These are phyloP conservation scores for Malbranchea zuffiana DNA, from an alignment of 2,329 filamentous ascomycete genomes.

Conservation along the genomic window DNA sequence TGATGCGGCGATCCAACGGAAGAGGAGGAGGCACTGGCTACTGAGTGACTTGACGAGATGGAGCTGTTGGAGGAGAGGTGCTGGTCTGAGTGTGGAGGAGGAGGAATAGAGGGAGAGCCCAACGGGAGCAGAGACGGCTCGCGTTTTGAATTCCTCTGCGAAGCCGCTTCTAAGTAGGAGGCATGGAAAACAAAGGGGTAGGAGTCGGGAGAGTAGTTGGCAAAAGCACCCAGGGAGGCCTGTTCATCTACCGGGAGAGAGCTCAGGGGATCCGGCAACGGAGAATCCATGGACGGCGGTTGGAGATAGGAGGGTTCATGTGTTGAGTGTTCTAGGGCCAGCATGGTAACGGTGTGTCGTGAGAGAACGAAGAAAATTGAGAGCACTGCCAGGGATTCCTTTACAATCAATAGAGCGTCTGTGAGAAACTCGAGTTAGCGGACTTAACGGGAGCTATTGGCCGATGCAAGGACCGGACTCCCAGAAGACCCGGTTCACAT, in stretches of 20 bases:
- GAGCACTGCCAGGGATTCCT: neutral
- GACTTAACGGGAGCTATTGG: neutral
- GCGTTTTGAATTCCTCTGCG: constrained; percentile 9
- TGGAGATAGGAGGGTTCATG: constrained; percentile 14
- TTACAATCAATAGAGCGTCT: neutral
- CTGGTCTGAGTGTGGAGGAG: constrained; percentile 28
- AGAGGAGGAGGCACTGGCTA: constrained; percentile 49
- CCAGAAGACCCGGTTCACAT: no score
- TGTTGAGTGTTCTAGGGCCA: constrained; percentile 13
- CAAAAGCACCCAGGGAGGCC: constrained; percentile 12
- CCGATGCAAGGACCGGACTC: no score
- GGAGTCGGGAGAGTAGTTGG: constrained; percentile 8
- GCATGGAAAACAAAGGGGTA: constrained; percentile 13
- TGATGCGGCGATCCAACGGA: constrained; percentile 56
- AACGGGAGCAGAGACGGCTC: constrained; percentile 6
- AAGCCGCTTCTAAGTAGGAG: constrained; percentile 6
- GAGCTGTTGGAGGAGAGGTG: constrained; percentile 51
- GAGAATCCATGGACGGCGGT: constrained; percentile 14
- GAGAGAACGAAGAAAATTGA: neutral
- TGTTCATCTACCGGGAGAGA: constrained; percentile 10
- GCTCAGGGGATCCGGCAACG: constrained; percentile 7
- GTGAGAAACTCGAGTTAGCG: neutral
- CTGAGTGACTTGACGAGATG: constrained; percentile 50
- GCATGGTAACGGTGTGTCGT: constrained; percentile 12
- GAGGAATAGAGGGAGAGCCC: constrained; percentile 19